These are phyloP conservation scores for Saccharomycopsis schoenii DNA, from an alignment of 805 yeast species.

Conservation along the genomic window DNA sequence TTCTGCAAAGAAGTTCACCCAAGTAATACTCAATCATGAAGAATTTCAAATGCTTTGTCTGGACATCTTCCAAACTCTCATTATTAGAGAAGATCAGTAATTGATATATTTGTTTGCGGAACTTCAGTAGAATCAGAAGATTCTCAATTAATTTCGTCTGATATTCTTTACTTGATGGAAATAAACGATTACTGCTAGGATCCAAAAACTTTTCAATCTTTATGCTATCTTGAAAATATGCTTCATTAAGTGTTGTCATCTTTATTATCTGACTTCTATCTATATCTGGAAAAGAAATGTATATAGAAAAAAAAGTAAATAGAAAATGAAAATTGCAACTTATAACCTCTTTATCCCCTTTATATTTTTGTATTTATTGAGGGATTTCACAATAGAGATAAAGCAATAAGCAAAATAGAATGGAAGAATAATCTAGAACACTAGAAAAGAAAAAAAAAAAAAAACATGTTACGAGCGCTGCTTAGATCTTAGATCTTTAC, in stretches of 20 bases:
- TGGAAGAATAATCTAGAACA: too few relatives aligned
- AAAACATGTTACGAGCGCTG: too few relatives aligned
- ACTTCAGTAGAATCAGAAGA: background rate
- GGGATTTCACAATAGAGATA: too few relatives aligned
- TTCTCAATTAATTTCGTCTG: background rate
- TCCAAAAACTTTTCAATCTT: background rate
- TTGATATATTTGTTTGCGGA: conserved; percentile 28
- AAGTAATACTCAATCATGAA: conserved; percentile 50
- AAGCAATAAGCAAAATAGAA: too few relatives aligned
- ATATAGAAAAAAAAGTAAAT: background rate
- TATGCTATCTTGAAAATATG: background rate
- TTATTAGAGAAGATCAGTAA: conserved; percentile 59
- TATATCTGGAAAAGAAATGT: too few relatives aligned
- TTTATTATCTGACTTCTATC: background rate
- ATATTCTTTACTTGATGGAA: background rate
- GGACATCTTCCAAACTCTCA: conserved; percentile 61
- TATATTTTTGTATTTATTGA: too few relatives aligned
- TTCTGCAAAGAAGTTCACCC: conserved; percentile 30
- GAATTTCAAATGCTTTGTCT: conserved; percentile 52
- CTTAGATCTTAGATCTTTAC: too few relatives aligned
- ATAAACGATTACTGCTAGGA: background rate
- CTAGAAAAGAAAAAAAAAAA: too few relatives aligned
- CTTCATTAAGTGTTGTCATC: background rate
- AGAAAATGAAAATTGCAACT: background rate
- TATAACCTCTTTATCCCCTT: too few relatives aligned